Evolutionary conservation across 1,139 yeast species (phyloP).

Genomic region (Lodderomyces margitis): DNA sequence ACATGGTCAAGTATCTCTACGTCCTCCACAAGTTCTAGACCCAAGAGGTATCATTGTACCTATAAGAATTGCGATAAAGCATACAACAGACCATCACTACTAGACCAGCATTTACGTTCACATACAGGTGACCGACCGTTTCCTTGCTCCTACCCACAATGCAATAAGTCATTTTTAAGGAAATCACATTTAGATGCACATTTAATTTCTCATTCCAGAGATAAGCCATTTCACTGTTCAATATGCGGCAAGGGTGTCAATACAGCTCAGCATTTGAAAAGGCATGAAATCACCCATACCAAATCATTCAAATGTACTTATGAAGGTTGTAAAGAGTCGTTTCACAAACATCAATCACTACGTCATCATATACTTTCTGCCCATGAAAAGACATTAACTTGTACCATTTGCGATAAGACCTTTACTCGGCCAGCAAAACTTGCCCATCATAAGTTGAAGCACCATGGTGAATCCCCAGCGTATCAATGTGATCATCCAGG

Average conservation of each 20-base stretch:
- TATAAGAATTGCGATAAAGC: constrained; percentile 69
- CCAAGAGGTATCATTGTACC: constrained; percentile 61
- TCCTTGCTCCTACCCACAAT: constrained; percentile 51
- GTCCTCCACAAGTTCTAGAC: constrained; percentile 24
- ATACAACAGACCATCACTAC: constrained; percentile 75
- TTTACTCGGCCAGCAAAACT: constrained; percentile 63
- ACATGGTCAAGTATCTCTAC: constrained; percentile 6
- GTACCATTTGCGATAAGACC: constrained; percentile 56
- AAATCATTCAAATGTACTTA: constrained; percentile 64
- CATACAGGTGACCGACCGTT: constrained; percentile 84
- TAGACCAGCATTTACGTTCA: constrained; percentile 76
- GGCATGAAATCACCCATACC: constrained; percentile 80
- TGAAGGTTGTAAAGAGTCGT: constrained; percentile 63
- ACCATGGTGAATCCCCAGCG: constrained; percentile 54
- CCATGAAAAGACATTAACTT: constrained; percentile 55
- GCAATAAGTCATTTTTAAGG: constrained; percentile 67
- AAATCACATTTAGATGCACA: constrained; percentile 82
- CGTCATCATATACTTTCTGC: constrained; percentile 66
- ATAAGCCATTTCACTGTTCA: constrained; percentile 74
- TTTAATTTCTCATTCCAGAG: constrained; percentile 54
- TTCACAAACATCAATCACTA: constrained; percentile 76
- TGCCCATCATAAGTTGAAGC: constrained; percentile 58
- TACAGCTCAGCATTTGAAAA: constrained; percentile 73
- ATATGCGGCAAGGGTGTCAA: constrained; percentile 83
- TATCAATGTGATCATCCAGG: constrained; percentile 64